phyloP scores from a whole-genome alignment of 306 rosid genomes.

The Vicia villosa region DNA sequence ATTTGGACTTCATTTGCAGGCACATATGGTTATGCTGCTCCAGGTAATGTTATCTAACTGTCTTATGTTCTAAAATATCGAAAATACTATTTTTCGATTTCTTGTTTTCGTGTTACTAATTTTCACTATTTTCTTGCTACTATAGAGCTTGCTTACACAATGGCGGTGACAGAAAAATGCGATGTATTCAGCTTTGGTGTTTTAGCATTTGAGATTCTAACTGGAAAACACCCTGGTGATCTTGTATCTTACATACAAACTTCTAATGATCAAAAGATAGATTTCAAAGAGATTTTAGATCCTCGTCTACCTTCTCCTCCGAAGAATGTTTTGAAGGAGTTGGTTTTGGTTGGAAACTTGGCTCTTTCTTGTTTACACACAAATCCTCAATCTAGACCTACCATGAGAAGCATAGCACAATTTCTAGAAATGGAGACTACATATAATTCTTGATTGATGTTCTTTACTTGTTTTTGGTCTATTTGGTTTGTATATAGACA shows the following conservation, averaged over 20 bases:
- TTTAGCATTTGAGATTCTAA: constrained; percentile 38
- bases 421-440: constrained; percentile 29
- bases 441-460: not conserved
- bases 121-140: not conserved
- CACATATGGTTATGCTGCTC: constrained; percentile 55
- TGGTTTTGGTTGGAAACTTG: constrained; percentile 23
- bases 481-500: not conserved
- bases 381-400: constrained; percentile 41
- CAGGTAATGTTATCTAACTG: constrained; percentile 29
- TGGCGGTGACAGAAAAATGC: constrained; percentile 42
- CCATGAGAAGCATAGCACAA: constrained; percentile 37
- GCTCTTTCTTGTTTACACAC: constrained; percentile 34
- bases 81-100: not conserved
- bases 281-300: constrained; percentile 38
- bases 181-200: constrained; percentile 50
- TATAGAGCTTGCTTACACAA: constrained; percentile 46
- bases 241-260: constrained; percentile 42
- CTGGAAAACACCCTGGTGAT: constrained; percentile 47
- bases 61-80: not conserved
- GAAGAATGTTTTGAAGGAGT: constrained; percentile 7
- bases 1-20: constrained; percentile 51
- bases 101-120: not conserved
- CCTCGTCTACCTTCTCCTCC: constrained; percentile 31
- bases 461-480: not conserved
- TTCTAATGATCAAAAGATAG: not conserved